Conservation (phyloP, 768 basidiomycete genomes). For the Termitomyces sp. region DNA sequence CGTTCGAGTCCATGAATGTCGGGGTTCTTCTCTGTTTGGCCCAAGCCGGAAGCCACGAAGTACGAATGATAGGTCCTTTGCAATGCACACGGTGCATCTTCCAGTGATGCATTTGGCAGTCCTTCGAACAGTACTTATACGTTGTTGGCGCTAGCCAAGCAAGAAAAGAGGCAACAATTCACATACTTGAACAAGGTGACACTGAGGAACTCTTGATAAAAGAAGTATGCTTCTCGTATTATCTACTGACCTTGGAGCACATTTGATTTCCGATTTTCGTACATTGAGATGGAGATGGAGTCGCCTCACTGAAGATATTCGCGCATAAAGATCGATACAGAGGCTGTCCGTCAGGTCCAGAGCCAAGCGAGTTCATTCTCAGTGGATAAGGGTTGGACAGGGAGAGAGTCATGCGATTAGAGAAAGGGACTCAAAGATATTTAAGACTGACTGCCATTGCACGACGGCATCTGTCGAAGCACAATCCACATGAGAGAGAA, state of each 20-base stretch:
- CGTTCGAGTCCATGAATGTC: slow-evolving; percentile 11
- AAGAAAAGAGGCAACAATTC: too few relatives aligned
- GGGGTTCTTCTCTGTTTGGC: slow-evolving; percentile 19
- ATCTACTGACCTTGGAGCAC: slow-evolving; percentile 22
- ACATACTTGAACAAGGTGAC: slow-evolving; percentile 11
- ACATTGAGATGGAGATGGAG: background rate
- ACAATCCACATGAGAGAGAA: background rate
- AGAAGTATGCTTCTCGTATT: background rate
- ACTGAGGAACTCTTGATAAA: background rate
- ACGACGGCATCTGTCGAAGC: background rate
- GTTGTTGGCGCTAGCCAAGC: background rate
- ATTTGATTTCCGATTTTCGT: slow-evolving; percentile 12
- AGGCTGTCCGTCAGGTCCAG: slow-evolving; percentile 17
- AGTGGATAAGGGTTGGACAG: background rate
- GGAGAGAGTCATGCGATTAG: background rate
- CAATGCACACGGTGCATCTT: slow-evolving; percentile 21
- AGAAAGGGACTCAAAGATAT: background rate
- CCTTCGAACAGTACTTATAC: slow-evolving; percentile 26
- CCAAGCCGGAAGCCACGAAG: slow-evolving; percentile 26
- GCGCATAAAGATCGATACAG: slow-evolving; percentile 20
- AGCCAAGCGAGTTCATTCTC: slow-evolving; percentile 14
- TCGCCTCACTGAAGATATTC: slow-evolving; percentile 10
- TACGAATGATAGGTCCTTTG: slow-evolving; percentile 19
- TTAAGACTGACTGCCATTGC: background rate
- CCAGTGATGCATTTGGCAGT: slow-evolving; percentile 26